Evolutionary conservation across 2,329 filamentous ascomycete genomes (phyloP).

Genomic region (Coniosporium tulheliwenetii): DNA sequence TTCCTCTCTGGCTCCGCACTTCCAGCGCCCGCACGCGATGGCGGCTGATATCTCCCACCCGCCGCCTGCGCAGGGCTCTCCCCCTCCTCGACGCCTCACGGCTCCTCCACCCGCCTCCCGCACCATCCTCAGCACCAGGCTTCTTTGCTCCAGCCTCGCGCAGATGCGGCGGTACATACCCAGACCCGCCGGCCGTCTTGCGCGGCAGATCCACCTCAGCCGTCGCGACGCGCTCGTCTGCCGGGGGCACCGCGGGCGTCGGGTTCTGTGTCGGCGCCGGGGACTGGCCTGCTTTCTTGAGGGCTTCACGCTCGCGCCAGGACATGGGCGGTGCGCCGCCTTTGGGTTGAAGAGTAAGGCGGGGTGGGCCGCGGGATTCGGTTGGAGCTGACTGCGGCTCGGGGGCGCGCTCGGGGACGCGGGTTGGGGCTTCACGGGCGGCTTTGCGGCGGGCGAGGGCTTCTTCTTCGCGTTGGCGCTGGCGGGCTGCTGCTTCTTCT

Average conservation of each 20-base stretch:
- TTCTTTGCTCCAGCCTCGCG: constrained; percentile 12
- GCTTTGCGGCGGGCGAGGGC: constrained; percentile 56
- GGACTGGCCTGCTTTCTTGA: constrained; percentile 18
- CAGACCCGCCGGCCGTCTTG: constrained; percentile 12
- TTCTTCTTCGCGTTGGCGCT: constrained; percentile 76
- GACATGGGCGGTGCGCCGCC: constrained; percentile 42
- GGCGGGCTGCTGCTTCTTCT: constrained; percentile 46
- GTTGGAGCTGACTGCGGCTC: constrained; percentile 32
- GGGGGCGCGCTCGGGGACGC: constrained; percentile 16
- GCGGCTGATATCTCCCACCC: too few relatives aligned
- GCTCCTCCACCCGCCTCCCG: not conserved
- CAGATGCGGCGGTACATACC: constrained; percentile 12
- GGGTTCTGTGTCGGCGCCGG: constrained; percentile 17
- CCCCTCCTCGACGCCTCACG: too few relatives aligned
- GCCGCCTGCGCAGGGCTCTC: too few relatives aligned
- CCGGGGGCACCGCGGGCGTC: constrained; percentile 13
- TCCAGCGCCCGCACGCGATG: too few relatives aligned
- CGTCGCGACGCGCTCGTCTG: constrained; percentile 20
- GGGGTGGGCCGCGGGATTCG: constrained; percentile 39
- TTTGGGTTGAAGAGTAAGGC: constrained; percentile 33
- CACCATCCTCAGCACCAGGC: constrained; percentile 3
- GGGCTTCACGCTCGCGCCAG: constrained; percentile 60
- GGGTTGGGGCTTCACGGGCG: constrained; percentile 16
- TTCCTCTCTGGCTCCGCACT: too few relatives aligned
- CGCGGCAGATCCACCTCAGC: constrained; percentile 20